phyloP scores from a whole-genome alignment of 2,329 filamentous ascomycete species.

The Cladosporium sp. region DNA sequence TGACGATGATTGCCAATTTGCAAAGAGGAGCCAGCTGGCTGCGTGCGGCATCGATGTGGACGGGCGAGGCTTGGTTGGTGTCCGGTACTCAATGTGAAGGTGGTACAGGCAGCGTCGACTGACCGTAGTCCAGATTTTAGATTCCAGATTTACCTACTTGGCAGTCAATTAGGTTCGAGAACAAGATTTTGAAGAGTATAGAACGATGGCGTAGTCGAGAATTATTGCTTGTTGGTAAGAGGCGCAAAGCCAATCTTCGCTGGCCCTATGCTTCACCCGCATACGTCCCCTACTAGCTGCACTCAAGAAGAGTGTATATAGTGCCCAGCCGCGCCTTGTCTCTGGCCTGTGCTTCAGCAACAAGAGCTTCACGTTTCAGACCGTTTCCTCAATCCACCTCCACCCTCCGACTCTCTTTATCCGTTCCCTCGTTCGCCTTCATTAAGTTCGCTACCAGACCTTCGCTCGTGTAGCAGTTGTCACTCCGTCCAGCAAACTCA shows the following conservation, averaged over 20 bases:
- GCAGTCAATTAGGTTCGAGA: neutral
- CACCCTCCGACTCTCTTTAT: conserved; percentile 9
- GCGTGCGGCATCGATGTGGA: neutral
- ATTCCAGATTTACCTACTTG: neutral
- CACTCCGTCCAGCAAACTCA: conserved; percentile 15
- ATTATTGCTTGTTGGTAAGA: conserved; percentile 2
- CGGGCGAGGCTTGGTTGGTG: neutral
- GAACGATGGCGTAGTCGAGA: neutral
- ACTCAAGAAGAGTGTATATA: conserved; percentile 12
- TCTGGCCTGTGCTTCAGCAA: neutral
- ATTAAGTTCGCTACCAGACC: conserved; percentile 5
- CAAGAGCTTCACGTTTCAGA: conserved; percentile 15
- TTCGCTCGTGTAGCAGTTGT: conserved; percentile 9
- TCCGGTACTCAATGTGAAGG: neutral
- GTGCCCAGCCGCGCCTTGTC: conserved; percentile 17
- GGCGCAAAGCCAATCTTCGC: conserved; percentile 2
- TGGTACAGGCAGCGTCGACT: conserved; percentile 1
- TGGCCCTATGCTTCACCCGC: neutral
- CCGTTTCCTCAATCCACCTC: conserved; percentile 10
- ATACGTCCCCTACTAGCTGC: conserved; percentile 12
- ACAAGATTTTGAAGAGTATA: neutral
- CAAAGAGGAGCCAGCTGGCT: neutral
- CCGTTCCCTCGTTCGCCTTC: neutral
- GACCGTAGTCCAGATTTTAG: neutral
- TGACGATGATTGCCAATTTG: neutral